These are phyloP conservation scores for Pichia thaimueangensis DNA, from an alignment of 805 yeast genomes.

Conservation along the genomic window DNA sequence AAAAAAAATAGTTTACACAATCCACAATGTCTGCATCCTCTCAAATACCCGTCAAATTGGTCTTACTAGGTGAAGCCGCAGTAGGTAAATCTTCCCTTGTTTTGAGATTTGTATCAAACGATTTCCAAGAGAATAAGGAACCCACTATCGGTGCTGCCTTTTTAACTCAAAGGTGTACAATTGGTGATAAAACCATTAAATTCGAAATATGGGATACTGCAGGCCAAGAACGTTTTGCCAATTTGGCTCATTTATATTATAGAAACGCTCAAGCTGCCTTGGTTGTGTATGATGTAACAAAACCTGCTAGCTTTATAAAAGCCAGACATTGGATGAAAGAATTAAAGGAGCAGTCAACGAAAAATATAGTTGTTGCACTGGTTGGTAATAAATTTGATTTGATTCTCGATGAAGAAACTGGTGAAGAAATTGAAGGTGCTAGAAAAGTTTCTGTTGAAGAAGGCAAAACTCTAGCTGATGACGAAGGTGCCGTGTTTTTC, in stretches of 20 bases:
- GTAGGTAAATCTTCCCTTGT: constrained; percentile 95
- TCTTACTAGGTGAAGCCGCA: constrained; percentile 93
- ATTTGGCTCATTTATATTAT: constrained; percentile 94
- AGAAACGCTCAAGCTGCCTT: constrained; percentile 96
- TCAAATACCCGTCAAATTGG: constrained; percentile 77
- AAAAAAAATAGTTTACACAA: too few species aligned
- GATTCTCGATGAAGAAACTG: constrained; percentile 44
- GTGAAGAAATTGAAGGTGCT: constrained; percentile 42
- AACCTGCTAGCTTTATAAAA: constrained; percentile 89
- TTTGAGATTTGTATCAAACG: constrained; percentile 86
- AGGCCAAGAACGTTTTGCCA: constrained; percentile 95
- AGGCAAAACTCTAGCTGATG: constrained; percentile 82
- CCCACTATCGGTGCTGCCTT: constrained; percentile 99
- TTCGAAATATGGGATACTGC: constrained; percentile 97
- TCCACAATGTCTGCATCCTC: constrained; percentile 21
- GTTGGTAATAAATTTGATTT: constrained; percentile 92
- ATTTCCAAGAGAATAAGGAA: constrained; percentile 94
- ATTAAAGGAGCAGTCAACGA: constrained; percentile 90
- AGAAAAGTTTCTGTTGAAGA: constrained; percentile 83
- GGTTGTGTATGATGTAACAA: constrained; percentile 92
- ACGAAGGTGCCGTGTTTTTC: constrained; percentile 83
- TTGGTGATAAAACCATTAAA: constrained; percentile 81
- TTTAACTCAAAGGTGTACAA: constrained; percentile 85
- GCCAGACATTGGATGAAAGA: constrained; percentile 99
- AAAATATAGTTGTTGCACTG: constrained; percentile 83